Evolutionary conservation across 2,329 filamentous ascomycete species (phyloP), one percentile per base, ranked within the genome.

Genomic region (Mariannaea sp.): DNA sequence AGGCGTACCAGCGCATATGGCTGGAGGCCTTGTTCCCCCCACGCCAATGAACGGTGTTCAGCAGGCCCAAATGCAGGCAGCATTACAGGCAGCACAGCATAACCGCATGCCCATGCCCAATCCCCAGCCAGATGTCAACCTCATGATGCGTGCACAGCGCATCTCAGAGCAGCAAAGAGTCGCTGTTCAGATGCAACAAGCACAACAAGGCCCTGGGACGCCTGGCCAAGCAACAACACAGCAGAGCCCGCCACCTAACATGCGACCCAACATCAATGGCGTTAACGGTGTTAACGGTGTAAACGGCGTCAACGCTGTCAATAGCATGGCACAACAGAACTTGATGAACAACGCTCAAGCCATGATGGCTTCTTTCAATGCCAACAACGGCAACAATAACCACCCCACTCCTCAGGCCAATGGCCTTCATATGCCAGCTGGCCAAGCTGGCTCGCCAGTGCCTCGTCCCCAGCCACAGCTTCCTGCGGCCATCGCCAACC

Each of bases 21-120:
- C 70, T 56, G 78, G 74, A 48, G 80, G 72, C 56, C 80, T 77
- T 38, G 78, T 76, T 53, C 80, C 75, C 20, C 83, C 75, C 3
- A 79, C 84, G 66, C 80, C 83, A 35, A 81, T 89, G 75, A 84
- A 83, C 54, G 81, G 82, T 39, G 78, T 89, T 19, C 84, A 86
- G 30, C 87, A 89, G 67, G 85, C 87, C 19, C 88, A 88, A 59
- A 80, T 90, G 75, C 86, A 88, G 63, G 78, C 49, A 6, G 49
- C 80, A 13, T 61, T 75, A 60, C 86, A 88, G 63, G 78, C 49
- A 14, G 54, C 79, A 13, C 81, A 87, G 59, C 79, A 85, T 57
- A 79, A 83, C 47, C 81, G 87, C 49, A 80, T 90, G 75, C 80
- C 84, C 2, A 70, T 72, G 60, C 68, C 70, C 2, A 71, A 71